Percentiles rank a stretch among this genome's conserved stretches.
Evolutionary conservation across 108 stramenopile genomes (phyloP).

Genomic region (Fistulifera solaris): DNA sequence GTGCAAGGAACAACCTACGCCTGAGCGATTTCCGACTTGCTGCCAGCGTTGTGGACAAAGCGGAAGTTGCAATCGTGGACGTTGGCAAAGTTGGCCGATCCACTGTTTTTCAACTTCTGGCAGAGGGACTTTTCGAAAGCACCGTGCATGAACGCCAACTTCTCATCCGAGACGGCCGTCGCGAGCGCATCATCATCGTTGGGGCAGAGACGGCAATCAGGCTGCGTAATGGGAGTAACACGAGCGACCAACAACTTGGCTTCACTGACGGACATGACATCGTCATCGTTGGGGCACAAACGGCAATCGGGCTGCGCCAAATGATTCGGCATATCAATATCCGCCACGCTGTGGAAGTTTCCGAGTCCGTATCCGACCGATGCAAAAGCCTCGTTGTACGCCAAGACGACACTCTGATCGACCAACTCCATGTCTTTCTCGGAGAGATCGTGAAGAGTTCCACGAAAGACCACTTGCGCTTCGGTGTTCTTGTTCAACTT

Average conservation of each 20-base stretch:
- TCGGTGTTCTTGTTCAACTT: background rate
- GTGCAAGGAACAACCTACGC: too few species aligned
- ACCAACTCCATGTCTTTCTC: background rate
- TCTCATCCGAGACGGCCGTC: background rate
- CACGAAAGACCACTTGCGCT: background rate
- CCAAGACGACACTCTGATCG: background rate
- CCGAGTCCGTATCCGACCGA: background rate
- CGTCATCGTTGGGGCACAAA: background rate
- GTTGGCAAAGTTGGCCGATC: slow-evolving; percentile 6
- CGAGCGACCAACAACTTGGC: too few species aligned
- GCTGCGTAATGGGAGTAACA: too few species aligned
- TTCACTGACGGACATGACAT: background rate
- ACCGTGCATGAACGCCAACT: background rate
- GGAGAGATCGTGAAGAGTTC: background rate
- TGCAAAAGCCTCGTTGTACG: slow-evolving; percentile 1
- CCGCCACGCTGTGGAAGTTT: background rate
- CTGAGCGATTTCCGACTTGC: too few species aligned
- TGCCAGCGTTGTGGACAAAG: slow-evolving; percentile 1
- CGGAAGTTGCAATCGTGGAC: slow-evolving; percentile 1
- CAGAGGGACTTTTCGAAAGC: background rate
- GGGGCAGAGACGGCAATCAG: too few species aligned
- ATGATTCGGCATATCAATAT: background rate
- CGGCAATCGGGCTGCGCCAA: background rate
- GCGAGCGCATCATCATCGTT: slow-evolving; percentile 3
- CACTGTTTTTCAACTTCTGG: slow-evolving; percentile 1